Percentiles rank a stretch among this genome's conserved stretches.
Conservation (phyloP, 441 rosid species). For the Aquilaria agallochum region DNA sequence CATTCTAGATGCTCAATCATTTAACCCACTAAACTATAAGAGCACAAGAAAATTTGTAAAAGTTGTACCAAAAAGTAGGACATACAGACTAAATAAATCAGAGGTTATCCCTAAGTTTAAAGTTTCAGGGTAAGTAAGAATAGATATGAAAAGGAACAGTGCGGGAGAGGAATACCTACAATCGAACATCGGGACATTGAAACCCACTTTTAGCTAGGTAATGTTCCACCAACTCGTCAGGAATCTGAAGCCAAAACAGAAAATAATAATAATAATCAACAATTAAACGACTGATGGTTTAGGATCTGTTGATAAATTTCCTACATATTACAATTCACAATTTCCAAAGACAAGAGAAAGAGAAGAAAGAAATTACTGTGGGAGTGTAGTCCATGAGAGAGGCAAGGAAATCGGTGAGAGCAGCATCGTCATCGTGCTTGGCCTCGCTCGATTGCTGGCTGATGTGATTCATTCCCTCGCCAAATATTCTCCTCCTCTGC, state of each 20-base stretch:
- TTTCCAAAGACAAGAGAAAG: not conserved
- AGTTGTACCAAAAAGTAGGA: too few relatives aligned
- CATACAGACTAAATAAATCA: too few relatives aligned
- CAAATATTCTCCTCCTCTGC: not conserved
- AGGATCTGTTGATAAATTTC: too few relatives aligned
- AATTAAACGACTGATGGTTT: too few relatives aligned
- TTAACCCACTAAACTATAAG: too few relatives aligned
- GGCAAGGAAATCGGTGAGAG: constrained; percentile 71
- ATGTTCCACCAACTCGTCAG: constrained; percentile 91
- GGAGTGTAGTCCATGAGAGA: constrained; percentile 90
- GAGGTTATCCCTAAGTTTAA: too few relatives aligned
- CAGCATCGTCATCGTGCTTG: constrained; percentile 83
- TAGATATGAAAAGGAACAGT: constrained; percentile 5
- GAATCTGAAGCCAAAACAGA: constrained; percentile 45
- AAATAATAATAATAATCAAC: not conserved
- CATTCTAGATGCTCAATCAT: too few relatives aligned
- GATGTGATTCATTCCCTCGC: constrained; percentile 31
- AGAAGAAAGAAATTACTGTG: constrained; percentile 34
- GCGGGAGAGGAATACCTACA: constrained; percentile 54
- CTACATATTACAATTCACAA: not conserved
- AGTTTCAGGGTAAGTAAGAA: not conserved
- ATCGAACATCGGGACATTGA: constrained; percentile 89
- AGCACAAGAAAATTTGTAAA: too few relatives aligned
- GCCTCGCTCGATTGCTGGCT: constrained; percentile 47
- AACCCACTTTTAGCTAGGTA: constrained; percentile 92